A percentile compares a stretch with the other conserved stretches of the same genome.
These are phyloP conservation scores for Penicillium sp. DNA, from an alignment of 2,329 filamentous ascomycete genomes.

Conservation along the genomic window DNA sequence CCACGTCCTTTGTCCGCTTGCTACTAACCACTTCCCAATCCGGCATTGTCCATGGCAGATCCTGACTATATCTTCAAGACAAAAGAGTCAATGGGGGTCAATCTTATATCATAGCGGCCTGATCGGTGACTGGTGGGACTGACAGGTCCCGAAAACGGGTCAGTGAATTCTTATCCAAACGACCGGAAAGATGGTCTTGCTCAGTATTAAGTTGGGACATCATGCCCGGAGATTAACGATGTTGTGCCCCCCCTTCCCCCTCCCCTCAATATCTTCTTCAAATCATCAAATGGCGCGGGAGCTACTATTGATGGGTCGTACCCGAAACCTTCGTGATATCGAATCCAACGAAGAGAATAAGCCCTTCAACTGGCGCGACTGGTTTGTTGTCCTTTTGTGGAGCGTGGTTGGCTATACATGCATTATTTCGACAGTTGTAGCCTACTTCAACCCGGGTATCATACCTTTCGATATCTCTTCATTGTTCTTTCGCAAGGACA, in stretches of 20 bases:
- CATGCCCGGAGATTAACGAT: not conserved
- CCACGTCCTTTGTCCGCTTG: conserved; percentile 5
- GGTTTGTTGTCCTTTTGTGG: conserved; percentile 23
- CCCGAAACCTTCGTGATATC: conserved; percentile 17
- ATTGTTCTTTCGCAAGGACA: conserved; percentile 22
- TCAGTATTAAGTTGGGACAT: conserved; percentile 1
- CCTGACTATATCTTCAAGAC: not conserved
- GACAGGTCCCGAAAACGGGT: conserved; percentile 4
- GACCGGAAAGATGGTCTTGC: conserved; percentile 1
- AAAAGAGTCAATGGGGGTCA: not conserved
- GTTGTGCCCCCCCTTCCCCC: too few species aligned
- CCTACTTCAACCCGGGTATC: conserved; percentile 21
- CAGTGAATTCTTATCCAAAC: not conserved
- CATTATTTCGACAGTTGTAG: conserved; percentile 23
- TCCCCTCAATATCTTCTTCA: too few species aligned
- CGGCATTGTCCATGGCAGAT: not conserved
- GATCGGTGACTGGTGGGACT: not conserved
- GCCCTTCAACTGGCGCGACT: conserved; percentile 21
- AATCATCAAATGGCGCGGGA: conserved; percentile 3
- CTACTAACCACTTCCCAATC: not conserved
- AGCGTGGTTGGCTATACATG: conserved; percentile 24
- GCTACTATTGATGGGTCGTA: conserved; percentile 23
- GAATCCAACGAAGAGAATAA: conserved; percentile 19
- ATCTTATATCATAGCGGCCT: conserved; percentile 4
- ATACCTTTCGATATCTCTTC: conserved; percentile 21